Conservation (phyloP, 2,329 filamentous ascomycete species). For the Fusarium nematophilum region DNA sequence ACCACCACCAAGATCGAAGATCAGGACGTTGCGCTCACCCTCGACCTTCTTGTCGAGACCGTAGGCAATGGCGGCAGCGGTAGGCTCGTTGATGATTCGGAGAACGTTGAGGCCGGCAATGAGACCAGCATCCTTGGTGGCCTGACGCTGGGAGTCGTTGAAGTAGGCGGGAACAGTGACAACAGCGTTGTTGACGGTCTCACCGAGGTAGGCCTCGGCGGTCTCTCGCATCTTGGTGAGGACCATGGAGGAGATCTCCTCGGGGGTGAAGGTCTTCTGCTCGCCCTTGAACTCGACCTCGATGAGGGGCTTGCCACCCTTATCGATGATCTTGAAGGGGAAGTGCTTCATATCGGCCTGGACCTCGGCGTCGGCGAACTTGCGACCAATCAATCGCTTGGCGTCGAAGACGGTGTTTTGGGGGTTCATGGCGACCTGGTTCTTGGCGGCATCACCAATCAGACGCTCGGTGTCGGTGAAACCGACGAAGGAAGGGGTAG, state of each 20-base stretch:
- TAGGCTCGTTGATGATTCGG: slow-evolving; percentile 99
- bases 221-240: slow-evolving; percentile 95
- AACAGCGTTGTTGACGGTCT: slow-evolving; percentile 99
- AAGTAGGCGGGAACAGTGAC: slow-evolving; percentile 99
- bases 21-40: slow-evolving; percentile 98
- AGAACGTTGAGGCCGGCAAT: slow-evolving; percentile 98
- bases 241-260: slow-evolving; percentile 99
- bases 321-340: slow-evolving; percentile 98
- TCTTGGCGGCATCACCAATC: slow-evolving; percentile 99
- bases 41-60: slow-evolving; percentile 96
- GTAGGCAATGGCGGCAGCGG: slow-evolving; percentile 97
- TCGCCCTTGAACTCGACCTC: slow-evolving; percentile 96
- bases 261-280: slow-evolving; percentile 95
- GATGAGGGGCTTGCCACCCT: slow-evolving; percentile 88
- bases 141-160: slow-evolving; percentile 99
- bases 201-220: slow-evolving; percentile 96
- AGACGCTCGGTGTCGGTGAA: slow-evolving; percentile 99
- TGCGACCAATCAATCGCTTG: slow-evolving; percentile 98
- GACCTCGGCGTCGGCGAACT: slow-evolving; percentile 94
- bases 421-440: slow-evolving; percentile 99
- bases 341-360: slow-evolving; percentile 99
- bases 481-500: slow-evolving; percentile 98
- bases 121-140: slow-evolving; percentile 98
- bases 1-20: slow-evolving; percentile 99
- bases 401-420: slow-evolving; percentile 98